A percentile compares a stretch with the other conserved stretches of the same genome.
These are phyloP conservation scores for Suillus paluster DNA, from an alignment of 768 basidiomycete genomes.

Conservation along the genomic window DNA sequence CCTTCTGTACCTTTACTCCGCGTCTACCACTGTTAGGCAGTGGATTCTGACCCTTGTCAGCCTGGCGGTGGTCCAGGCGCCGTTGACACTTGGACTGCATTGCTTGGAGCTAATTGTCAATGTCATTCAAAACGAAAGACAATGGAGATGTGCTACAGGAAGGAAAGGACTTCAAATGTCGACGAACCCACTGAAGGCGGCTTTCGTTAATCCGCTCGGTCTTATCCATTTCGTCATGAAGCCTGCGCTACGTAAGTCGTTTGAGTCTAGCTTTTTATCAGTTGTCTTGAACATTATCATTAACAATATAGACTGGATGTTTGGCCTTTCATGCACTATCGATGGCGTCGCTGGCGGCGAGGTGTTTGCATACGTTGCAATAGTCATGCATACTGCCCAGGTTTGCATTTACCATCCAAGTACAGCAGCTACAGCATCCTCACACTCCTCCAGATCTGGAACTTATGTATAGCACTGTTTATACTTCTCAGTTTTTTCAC, in stretches of 20 bases:
- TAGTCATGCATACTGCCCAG: constrained; percentile 36
- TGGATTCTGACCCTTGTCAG: constrained; percentile 31
- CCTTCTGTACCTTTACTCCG: no score
- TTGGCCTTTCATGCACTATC: constrained; percentile 24
- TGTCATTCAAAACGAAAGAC: constrained; percentile 30
- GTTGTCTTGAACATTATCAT: not conserved
- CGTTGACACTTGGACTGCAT: constrained; percentile 33
- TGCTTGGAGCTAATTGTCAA: constrained; percentile 33
- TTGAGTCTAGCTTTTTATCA: not conserved
- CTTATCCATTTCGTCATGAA: constrained; percentile 21
- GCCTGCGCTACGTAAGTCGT: constrained; percentile 29
- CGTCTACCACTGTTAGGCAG: no score
- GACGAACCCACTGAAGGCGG: constrained; percentile 25
- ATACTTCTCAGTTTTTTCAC: constrained; percentile 24
- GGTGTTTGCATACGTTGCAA: no score
- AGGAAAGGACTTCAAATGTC: constrained; percentile 18
- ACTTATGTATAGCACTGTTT: constrained; percentile 25
- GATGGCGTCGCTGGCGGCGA: no score
- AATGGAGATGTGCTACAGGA: constrained; percentile 28
- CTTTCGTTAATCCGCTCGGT: constrained; percentile 26
- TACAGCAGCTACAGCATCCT: not conserved
- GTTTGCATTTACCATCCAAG: constrained; percentile 10
- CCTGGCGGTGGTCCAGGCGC: constrained; percentile 31
- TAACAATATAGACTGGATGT: constrained; percentile 32
- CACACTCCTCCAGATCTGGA: constrained; percentile 24